phyloP scores from a whole-genome alignment of 2,329 filamentous ascomycete species.

The Aureobasidium sp. region DNA sequence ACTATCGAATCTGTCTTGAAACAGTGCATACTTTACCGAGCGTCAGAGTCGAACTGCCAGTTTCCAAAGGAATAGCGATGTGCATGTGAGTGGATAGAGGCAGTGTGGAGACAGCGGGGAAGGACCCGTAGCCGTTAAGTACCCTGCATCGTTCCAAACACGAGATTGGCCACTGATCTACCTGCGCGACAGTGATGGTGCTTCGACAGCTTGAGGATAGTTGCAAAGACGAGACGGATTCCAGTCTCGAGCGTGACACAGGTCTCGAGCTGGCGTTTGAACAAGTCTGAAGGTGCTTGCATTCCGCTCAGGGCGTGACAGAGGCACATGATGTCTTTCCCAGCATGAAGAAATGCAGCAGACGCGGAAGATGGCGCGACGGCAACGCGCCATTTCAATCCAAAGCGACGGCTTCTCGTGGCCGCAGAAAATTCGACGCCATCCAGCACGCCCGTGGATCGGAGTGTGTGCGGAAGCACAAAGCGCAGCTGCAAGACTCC shows the following conservation, averaged over 20 bases:
- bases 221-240: too few species aligned
- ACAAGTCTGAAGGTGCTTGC: background rate
- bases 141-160: background rate
- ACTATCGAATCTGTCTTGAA: background rate
- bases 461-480: background rate
- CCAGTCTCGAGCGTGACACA: background rate
- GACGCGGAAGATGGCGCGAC: conserved; percentile 2
- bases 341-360: background rate
- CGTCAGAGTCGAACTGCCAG: background rate
- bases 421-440: background rate
- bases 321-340: conserved; percentile 2
- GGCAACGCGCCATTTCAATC: conserved; percentile 1
- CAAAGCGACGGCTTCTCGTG: conserved; percentile 8
- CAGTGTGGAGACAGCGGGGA: background rate
- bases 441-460: background rate
- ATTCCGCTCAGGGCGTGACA: background rate
- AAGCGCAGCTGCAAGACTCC: conserved; percentile 5
- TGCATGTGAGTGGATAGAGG: background rate
- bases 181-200: background rate
- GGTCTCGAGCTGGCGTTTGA: background rate
- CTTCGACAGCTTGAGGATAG: background rate
- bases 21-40: conserved; percentile 3
- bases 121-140: background rate
- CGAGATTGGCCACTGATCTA: too few species aligned
- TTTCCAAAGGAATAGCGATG: background rate